phyloP scores from a whole-genome alignment of 2,329 filamentous ascomycete genomes.

The Colletotrichum kahawae region DNA sequence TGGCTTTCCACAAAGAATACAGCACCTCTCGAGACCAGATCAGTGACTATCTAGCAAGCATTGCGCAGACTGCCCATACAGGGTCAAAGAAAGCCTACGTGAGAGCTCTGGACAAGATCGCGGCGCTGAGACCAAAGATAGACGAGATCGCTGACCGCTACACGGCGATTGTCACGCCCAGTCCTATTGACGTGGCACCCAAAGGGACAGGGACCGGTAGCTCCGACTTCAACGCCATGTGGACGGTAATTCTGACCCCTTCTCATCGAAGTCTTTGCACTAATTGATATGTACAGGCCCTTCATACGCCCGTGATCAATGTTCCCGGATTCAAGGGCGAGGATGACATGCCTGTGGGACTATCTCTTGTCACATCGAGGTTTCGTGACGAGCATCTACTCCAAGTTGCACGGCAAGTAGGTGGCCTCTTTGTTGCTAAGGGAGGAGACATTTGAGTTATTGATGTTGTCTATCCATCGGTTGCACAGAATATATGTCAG shows the following conservation, averaged over 20 bases:
- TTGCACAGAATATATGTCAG: not conserved
- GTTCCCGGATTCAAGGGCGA: slow-evolving; percentile 57
- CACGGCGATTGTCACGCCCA: slow-evolving; percentile 62
- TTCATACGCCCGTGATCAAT: slow-evolving; percentile 61
- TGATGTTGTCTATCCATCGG: not conserved
- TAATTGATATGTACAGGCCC: slow-evolving; percentile 24
- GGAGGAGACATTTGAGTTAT: slow-evolving; percentile 27
- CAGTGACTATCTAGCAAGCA: not conserved
- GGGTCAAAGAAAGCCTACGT: not conserved
- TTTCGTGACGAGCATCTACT: slow-evolving; percentile 50
- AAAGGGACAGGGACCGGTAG: slow-evolving; percentile 55
- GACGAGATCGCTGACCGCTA: slow-evolving; percentile 58
- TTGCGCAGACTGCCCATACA: not conserved
- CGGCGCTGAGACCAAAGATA: slow-evolving; percentile 56
- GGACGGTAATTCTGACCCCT: slow-evolving; percentile 43
- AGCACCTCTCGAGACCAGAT: not conserved
- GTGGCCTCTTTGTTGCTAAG: slow-evolving; percentile 40
- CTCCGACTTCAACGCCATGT: slow-evolving; percentile 50
- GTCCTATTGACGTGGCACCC: slow-evolving; percentile 64
- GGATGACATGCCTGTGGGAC: slow-evolving; percentile 51
- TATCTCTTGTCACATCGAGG: slow-evolving; percentile 53
- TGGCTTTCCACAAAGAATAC: not conserved
- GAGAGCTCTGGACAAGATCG: slow-evolving; percentile 52
- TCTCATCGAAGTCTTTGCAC: not conserved
- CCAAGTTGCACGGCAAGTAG: slow-evolving; percentile 41